Evolutionary conservation across 306 rosid genomes (phyloP), one percentile per base, ranked within the genome.

Genomic region (Quercus mongolica): DNA sequence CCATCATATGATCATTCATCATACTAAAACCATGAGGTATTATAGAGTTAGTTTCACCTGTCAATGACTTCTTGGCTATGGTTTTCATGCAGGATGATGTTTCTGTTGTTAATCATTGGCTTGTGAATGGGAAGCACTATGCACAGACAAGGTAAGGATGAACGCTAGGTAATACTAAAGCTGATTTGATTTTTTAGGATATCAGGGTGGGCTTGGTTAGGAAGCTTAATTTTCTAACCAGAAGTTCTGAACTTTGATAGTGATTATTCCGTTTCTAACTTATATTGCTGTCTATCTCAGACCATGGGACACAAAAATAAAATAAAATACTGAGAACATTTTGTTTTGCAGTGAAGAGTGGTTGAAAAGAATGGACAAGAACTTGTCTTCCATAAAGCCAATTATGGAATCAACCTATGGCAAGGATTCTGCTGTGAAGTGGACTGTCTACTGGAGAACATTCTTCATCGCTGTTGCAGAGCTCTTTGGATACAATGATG

Each of bases 391-490:
- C 56, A 85, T 93, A 80, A 90, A 86, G 86, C 94, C 97, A 57
- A 89, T 91, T 13, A 95, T 95, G 96, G 92, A 89, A 76, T 84
- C 97, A 56, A 95, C 94, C 38, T 95, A 94, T 21, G 96, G 97
- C 59, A 92, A 87, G 83, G 92, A 90, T 55, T 88, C 92, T 6
- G 98, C 98, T 54, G 89, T 84, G 72, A 95, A 89, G 80, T 95
- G 99, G 98, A 95, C 93, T 13, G 98, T 80, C 38, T 95, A 95
- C 61, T 91, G 98, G 99, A 90, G 98, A 86, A 91, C 98, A 63
- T 92, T 95, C 86, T 95, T 95, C 77, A 91, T 91, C 64, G 86
- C 97, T 3, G 99, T 91, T 1, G 96, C 99, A 25, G 99, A 92
- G 80, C 92, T 95, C 26, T 95, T 95, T 68, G 96, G 87, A 28